Base-by-base conservation (phyloP, 257 asterid species). In the Capsicum pubescens region DNA sequence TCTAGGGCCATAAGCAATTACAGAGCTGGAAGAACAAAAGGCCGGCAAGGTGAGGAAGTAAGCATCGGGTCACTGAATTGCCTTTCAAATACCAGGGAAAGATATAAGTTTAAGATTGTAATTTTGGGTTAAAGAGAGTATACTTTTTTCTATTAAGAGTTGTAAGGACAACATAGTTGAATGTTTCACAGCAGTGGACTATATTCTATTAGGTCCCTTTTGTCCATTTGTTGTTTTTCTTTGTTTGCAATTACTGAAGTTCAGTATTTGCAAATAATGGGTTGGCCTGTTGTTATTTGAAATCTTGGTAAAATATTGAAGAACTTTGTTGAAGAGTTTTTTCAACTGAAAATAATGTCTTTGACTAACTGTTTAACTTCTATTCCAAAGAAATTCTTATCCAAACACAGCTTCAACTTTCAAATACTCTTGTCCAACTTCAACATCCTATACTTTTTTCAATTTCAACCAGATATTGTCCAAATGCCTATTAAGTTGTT, bases 271-370 rank as follows among this genome's bases (percentile, higher is more conserved):
- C 54, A 39, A 39, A 39, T 69, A 69, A 2, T 69, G 77, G 77
- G 77, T 68, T 68, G 26, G 32, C 14, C 54, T 4, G 4, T 39
- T 69, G 77, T 13, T 68, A 1, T 68, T 68, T 68, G 77, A 15
- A 68, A 15, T 44, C 9, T 68, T 36, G 77, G 54, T 69, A 69
- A 69, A 69, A 39, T 69, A 39, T 39, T 68, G 54, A 68, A 68
- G 16, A 15, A 39, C 54, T 69, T 39, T 39, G 52, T 68, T 15
- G 54, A 39, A 16, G 77, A 39, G 52, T 68, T 68, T 68, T 39
- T 68, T 39, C 54, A 8, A 15, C 54, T 68, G 54, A 68, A 39
- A 16, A 68, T 67, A 13, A 13, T 39, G 77, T 68, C 32, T 68
- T 68, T 13, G 54, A 39, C 77, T 68, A 36, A 39, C 14, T 36